Evolutionary conservation across 2,329 filamentous ascomycete species (phyloP).

Genomic region (Neoscytalidium dimidiatum): DNA sequence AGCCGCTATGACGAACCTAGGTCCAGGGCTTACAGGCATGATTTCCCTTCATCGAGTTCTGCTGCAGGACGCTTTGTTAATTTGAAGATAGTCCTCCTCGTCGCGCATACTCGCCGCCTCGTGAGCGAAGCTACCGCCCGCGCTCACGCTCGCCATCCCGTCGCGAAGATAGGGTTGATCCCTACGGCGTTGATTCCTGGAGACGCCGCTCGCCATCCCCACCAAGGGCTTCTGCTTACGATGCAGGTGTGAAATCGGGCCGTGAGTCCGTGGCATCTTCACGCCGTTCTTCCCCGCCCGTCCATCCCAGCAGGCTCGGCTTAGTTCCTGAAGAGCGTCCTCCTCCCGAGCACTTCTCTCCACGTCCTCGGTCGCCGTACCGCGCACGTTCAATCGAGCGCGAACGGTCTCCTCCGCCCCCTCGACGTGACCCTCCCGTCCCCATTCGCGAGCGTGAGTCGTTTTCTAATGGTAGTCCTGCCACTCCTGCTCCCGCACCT

Average conservation of each 20-base stretch:
- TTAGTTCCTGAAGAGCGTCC: conserved; percentile 33
- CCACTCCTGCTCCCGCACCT: conserved; percentile 26
- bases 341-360: conserved; percentile 35
- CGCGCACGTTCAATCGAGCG: conserved; percentile 30
- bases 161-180: conserved; percentile 52
- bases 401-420: conserved; percentile 5
- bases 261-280: conserved; percentile 59
- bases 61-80: neutral
- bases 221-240: conserved; percentile 30
- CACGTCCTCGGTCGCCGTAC: conserved; percentile 30
- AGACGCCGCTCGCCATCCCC: conserved; percentile 58
- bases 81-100: conserved; percentile 33
- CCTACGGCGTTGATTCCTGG: conserved; percentile 51
- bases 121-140: conserved; percentile 46
- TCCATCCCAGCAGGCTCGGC: conserved; percentile 56
- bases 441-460: conserved; percentile 27
- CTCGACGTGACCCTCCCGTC: conserved; percentile 7
- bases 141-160: conserved; percentile 58
- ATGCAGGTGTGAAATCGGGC: conserved; percentile 53
- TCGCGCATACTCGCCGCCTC: conserved; percentile 43
- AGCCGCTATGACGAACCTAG: conserved; percentile 50
- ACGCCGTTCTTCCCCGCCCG: conserved; percentile 61
- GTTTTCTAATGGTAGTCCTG: conserved; percentile 27
- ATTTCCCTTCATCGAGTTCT: neutral
- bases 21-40: conserved; percentile 39